Percentiles rank a stretch among this genome's conserved stretches.
These are phyloP conservation scores for Xylaria polymorpha DNA, from an alignment of 2,329 filamentous ascomycete genomes.

Conservation along the genomic window DNA sequence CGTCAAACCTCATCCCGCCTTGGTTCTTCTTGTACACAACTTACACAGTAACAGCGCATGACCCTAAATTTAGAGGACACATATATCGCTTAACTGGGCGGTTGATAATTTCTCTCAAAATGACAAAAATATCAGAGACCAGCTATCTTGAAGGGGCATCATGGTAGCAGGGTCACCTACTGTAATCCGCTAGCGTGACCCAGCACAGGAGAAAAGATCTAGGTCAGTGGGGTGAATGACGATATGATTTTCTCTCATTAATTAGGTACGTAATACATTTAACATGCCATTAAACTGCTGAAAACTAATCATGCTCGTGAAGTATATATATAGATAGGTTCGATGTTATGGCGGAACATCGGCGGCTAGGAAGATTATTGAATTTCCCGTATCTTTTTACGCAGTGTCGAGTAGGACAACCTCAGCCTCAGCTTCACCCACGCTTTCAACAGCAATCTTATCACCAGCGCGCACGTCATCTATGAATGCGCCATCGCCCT, in stretches of 20 bases:
- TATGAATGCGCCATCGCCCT: slow-evolving; percentile 86
- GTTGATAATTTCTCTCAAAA: background rate
- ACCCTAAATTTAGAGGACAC: background rate
- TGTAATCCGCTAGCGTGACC: no score
- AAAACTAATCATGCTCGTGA: background rate
- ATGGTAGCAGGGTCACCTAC: no score
- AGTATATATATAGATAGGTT: background rate
- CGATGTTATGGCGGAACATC: background rate
- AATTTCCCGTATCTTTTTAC: slow-evolving; percentile 49
- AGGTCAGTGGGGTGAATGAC: background rate
- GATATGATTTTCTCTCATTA: background rate
- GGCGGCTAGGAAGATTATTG: background rate
- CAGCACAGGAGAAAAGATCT: no score
- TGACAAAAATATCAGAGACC: no score
- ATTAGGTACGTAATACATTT: background rate
- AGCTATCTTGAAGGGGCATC: no score
- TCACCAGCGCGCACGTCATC: slow-evolving; percentile 73
- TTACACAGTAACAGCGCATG: background rate
- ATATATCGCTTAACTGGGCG: background rate
- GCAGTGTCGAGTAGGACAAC: slow-evolving; percentile 75
- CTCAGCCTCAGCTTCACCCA: slow-evolving; percentile 76
- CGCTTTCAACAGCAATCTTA: slow-evolving; percentile 71
- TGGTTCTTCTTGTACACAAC: background rate
- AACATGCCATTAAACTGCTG: background rate
- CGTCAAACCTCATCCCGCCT: background rate